Conservation (phyloP, 768 basidiomycete species). For the Calocybe gangraenosa region DNA sequence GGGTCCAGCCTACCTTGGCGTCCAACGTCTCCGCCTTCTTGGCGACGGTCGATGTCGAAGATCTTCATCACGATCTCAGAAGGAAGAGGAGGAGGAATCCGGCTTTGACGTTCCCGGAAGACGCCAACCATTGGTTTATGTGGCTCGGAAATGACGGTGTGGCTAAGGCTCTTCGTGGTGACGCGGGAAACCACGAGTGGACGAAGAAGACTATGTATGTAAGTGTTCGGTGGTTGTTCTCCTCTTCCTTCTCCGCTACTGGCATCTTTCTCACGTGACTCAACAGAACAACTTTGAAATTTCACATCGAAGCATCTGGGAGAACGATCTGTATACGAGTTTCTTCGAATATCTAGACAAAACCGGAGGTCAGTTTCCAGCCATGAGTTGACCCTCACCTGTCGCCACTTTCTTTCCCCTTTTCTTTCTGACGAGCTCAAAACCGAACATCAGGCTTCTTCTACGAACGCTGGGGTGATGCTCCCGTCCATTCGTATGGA, state of each 20-base stretch:
- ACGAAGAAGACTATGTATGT: conserved; percentile 25
- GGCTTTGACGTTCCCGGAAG: conserved; percentile 12
- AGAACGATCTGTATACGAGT: conserved; percentile 19
- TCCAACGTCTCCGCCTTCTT: conserved; percentile 24
- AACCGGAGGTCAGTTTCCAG: conserved; percentile 21
- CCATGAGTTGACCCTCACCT: no score
- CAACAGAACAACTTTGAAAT: conserved; percentile 28
- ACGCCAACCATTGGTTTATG: conserved; percentile 22
- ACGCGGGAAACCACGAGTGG: conserved; percentile 24
- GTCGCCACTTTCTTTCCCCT: neutral
- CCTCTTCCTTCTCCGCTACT: no score
- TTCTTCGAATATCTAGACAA: conserved; percentile 23
- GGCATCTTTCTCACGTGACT: no score
- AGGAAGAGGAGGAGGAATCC: no score
- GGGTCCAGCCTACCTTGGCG: conserved; percentile 26
- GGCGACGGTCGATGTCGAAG: neutral
- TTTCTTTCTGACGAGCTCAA: no score
- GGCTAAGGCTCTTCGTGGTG: conserved; percentile 21
- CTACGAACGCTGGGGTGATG: conserved; percentile 27
- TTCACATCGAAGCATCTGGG: conserved; percentile 25
- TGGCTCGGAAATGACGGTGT: conserved; percentile 19
- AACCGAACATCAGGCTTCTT: conserved; percentile 20
- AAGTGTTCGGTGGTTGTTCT: no score
- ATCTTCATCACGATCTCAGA: neutral
- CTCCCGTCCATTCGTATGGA: conserved; percentile 25